phyloP scores from a whole-genome alignment of 139 green algal species.

The Chlamydomonas asymmetrica region DNA sequence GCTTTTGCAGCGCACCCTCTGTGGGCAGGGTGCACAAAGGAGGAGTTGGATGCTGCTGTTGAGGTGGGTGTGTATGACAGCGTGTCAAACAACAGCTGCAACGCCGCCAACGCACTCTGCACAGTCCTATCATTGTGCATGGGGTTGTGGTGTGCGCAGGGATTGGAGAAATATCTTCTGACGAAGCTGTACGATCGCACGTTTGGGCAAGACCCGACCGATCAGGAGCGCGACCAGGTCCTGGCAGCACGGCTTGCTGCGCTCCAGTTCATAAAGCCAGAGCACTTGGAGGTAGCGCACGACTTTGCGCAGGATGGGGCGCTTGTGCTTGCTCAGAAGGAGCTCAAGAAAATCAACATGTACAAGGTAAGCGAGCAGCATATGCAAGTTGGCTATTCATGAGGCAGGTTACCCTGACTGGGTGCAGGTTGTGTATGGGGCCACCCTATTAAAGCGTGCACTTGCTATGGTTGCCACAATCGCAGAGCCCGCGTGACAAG shows the following conservation, averaged over 20 bases:
- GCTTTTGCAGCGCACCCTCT: slow-evolving; percentile 81
- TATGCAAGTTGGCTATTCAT: background rate
- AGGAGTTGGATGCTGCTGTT: slow-evolving; percentile 73
- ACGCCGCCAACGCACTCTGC: background rate
- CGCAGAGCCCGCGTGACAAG: slow-evolving; percentile 94
- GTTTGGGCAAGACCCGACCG: slow-evolving; percentile 70
- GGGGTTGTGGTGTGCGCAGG: slow-evolving; percentile 50
- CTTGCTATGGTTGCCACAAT: too few species aligned
- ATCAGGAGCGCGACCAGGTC: slow-evolving; percentile 77
- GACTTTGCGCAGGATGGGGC: slow-evolving; percentile 46
- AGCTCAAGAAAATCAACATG: slow-evolving; percentile 87
- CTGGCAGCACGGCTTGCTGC: slow-evolving; percentile 61
- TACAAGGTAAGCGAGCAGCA: slow-evolving; percentile 76
- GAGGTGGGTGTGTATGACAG: slow-evolving; percentile 54
- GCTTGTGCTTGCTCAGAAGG: slow-evolving; percentile 69
- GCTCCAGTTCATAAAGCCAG: slow-evolving; percentile 75
- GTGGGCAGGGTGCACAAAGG: slow-evolving; percentile 62
- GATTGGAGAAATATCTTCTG: slow-evolving; percentile 97
- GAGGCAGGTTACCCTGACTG: too few species aligned
- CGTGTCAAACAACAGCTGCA: background rate
- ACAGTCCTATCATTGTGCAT: background rate
- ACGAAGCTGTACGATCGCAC: slow-evolving; percentile 88
- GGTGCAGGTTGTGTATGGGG: too few species aligned
- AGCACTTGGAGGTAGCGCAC: slow-evolving; percentile 84
- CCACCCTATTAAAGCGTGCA: too few species aligned